Evolutionary conservation across 768 basidiomycete species (phyloP).

Genomic region (Boletus sensibilis): DNA sequence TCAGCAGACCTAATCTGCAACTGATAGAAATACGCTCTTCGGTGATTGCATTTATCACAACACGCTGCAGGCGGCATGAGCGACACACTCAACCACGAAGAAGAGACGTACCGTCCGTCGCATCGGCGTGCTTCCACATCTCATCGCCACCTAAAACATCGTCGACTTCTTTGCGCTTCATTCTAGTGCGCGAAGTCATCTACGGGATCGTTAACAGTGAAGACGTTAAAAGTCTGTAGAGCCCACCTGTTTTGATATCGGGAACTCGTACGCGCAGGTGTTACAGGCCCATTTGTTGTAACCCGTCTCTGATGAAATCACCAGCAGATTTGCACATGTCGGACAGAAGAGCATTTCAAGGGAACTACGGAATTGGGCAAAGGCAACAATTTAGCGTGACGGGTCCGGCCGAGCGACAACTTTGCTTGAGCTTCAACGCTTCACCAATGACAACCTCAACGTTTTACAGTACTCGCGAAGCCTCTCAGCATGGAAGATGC

Average conservation of each 20-base stretch:
- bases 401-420: background rate
- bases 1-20: constrained; percentile 93
- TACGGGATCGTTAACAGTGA: constrained; percentile 28
- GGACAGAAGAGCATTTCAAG: constrained; percentile 89
- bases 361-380: background rate
- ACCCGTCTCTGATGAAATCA: constrained; percentile 73
- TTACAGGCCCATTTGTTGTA: constrained; percentile 94
- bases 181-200: constrained; percentile 88
- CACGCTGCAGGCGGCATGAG: constrained; percentile 37
- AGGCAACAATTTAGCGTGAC: background rate
- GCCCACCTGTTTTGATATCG: constrained; percentile 25
- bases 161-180: constrained; percentile 89
- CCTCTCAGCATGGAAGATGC: background rate
- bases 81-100: background rate
- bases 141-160: constrained; percentile 95
- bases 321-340: constrained; percentile 85
- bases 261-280: constrained; percentile 91
- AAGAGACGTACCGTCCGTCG: constrained; percentile 60
- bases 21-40: constrained; percentile 90
- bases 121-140: constrained; percentile 92
- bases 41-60: constrained; percentile 79
- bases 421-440: background rate
- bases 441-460: background rate
- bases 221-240: too few species aligned
- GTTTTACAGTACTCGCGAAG: background rate